Conservation (phyloP, 768 basidiomycete genomes). For the Hericium coralloides region DNA sequence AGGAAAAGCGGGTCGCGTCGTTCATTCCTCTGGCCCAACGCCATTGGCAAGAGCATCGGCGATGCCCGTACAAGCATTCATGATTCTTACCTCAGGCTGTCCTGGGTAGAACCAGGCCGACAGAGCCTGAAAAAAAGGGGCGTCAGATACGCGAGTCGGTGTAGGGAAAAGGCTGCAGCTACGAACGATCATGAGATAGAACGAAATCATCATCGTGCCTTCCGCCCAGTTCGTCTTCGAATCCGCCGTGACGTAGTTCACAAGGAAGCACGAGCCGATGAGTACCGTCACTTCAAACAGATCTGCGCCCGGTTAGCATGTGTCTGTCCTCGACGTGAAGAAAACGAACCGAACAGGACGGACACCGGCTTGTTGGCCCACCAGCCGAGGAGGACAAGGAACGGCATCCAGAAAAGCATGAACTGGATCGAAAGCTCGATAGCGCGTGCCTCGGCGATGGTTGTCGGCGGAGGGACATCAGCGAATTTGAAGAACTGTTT, state of each 20-base stretch:
- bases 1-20: neutral
- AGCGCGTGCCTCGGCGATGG: slow-evolving; percentile 57
- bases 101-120: slow-evolving; percentile 62
- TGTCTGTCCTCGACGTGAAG: neutral
- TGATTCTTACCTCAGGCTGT: slow-evolving; percentile 36
- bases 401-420: slow-evolving; percentile 71
- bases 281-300: slow-evolving; percentile 59
- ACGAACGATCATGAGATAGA: slow-evolving; percentile 59
- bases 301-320: slow-evolving; percentile 30
- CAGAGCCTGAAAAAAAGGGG: slow-evolving; percentile 32
- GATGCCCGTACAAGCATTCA: slow-evolving; percentile 36
- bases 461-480: slow-evolving; percentile 35
- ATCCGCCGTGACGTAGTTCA: slow-evolving; percentile 75
- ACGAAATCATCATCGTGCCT: slow-evolving; percentile 55
- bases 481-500: slow-evolving; percentile 27
- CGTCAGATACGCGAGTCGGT: neutral
- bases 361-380: slow-evolving; percentile 50
- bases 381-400: slow-evolving; percentile 63
- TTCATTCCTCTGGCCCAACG: neutral
- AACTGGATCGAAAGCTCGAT: slow-evolving; percentile 79
- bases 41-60: slow-evolving; percentile 23
- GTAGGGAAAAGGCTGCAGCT: neutral
- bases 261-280: slow-evolving; percentile 62
- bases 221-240: slow-evolving; percentile 76
- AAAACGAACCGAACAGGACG: slow-evolving; percentile 55